These are phyloP conservation scores for Flaveria sonorensis DNA, from an alignment of 129 eudicot genomes.

Conservation along the genomic window DNA sequence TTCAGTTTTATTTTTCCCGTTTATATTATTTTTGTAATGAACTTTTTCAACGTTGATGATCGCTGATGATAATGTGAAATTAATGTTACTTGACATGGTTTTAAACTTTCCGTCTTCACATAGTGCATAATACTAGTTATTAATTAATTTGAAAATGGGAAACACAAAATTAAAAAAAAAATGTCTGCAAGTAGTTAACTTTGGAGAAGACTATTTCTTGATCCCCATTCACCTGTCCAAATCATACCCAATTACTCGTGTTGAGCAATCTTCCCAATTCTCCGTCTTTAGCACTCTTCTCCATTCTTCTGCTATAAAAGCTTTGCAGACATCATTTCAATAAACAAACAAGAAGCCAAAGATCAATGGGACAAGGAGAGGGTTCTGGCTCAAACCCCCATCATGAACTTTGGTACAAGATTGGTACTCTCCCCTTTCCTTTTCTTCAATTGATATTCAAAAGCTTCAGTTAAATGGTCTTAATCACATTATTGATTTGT, in stretches of 20 bases:
- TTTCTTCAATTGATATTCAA: slow-evolving; percentile 11
- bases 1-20: no score
- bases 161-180: no score
- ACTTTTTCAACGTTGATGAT: no score
- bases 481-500: slow-evolving; percentile 17
- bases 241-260: slow-evolving; percentile 8
- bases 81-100: no score
- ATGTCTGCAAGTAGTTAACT: neutral
- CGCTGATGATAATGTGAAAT: no score
- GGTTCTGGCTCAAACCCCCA: slow-evolving; percentile 46
- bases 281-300: slow-evolving; percentile 15
- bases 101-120: no score
- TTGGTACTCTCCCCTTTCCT: slow-evolving; percentile 39
- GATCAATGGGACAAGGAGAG: slow-evolving; percentile 57
- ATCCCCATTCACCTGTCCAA: neutral
- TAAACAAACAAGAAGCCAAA: neutral
- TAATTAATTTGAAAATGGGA: no score
- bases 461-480: neutral
- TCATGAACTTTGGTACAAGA: slow-evolving; percentile 56
- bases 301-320: slow-evolving; percentile 11
- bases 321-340: neutral
- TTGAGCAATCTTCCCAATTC: slow-evolving; percentile 13
- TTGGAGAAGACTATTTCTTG: neutral
- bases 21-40: no score
- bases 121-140: no score